Base-by-base conservation (phyloP, 768 basidiomycete species). In the Pleurotus citrinopileatus region DNA sequence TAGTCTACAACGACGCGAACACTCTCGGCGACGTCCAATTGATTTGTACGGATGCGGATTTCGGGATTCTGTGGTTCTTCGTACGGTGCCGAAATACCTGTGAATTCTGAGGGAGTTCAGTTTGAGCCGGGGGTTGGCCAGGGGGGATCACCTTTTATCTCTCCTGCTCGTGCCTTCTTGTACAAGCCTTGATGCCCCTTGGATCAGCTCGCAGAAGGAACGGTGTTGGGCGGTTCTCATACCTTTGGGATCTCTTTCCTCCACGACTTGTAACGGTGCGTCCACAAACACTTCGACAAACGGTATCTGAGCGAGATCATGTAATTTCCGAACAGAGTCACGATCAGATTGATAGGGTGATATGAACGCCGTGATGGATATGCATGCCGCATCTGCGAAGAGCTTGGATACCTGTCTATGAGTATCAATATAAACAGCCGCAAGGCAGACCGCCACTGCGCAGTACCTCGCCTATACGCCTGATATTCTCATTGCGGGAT, bases 221-320 rank as follows among this genome's bases (percentile, higher is more conserved):
- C 12, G 9, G n/a, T 36, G 19, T 6, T n/a, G 10, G n/a, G 7
- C 3, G 7, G 12, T 13, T 1, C 5, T 13, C 48, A 37, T 12
- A 38, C 48, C 48, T 70, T 99, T 99, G 1, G 97, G 97, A 67
- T 99, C 97, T 53, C 97, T 85, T 65, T 82, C 75, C 71, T 99
- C 97, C 20, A 91, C 93, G 7, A 95, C 84, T 42, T 76, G 68
- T 44, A 99, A 78, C 4, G 96, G 93, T 0, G 94, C 96, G 70
- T 98, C 96, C 43, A 98, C 78, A 63, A 86, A 99, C 34, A 98
- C 94, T 72, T 99, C 97, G 56, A 99, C 66, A 70, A 99, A 98
- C 34, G 86, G 83, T 38, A 98, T 70, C 15, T 78, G 76, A 1
- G 83, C 77, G 46, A 82, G 76, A 44, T 82, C 78, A 69, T 99